Conservation (phyloP, 1,284 basidiomycete genomes). For the Meripilus lineatus region DNA sequence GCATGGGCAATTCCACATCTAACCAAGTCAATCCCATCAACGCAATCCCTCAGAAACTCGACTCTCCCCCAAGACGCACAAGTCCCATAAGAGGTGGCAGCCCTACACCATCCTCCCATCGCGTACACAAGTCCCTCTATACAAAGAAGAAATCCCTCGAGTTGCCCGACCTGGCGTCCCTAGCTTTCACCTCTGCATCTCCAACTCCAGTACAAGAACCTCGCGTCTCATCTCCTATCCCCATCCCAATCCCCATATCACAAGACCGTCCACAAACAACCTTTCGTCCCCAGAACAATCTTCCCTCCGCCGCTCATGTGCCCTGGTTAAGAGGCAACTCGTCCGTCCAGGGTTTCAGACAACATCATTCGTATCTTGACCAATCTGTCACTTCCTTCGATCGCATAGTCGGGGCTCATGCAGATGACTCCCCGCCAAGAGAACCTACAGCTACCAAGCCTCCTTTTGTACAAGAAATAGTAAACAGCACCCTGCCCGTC, state of each 20-base stretch:
- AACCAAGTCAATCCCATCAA: constrained; percentile 20
- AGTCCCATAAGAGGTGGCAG: constrained; percentile 23
- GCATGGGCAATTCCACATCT: constrained; percentile 32
- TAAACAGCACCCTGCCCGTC: constrained; percentile 59
- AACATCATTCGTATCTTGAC: constrained; percentile 32
- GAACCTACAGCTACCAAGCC: constrained; percentile 22
- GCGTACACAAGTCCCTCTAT: constrained; percentile 48
- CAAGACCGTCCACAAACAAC: constrained; percentile 35
- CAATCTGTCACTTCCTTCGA: constrained; percentile 40
- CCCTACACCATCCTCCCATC: constrained; percentile 21
- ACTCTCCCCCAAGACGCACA: constrained; percentile 18
- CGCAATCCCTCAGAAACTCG: constrained; percentile 11
- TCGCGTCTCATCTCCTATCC: constrained; percentile 34
- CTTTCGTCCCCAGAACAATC: constrained; percentile 28
- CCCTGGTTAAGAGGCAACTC: no score
- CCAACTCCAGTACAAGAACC: constrained; percentile 27
- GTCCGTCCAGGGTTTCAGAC: constrained; percentile 16
- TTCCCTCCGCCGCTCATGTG: constrained; percentile 28
- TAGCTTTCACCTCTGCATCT: constrained; percentile 46
- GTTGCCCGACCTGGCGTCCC: constrained; percentile 68
- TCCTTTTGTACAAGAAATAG: constrained; percentile 48
- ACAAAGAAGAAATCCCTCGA: constrained; percentile 72
- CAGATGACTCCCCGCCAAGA: constrained; percentile 23
- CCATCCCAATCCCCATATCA: constrained; percentile 40
- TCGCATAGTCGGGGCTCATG: constrained; percentile 27